Evolutionary conservation across 306 rosid species (phyloP).

Genomic region (Oemleria cerasiformis): DNA sequence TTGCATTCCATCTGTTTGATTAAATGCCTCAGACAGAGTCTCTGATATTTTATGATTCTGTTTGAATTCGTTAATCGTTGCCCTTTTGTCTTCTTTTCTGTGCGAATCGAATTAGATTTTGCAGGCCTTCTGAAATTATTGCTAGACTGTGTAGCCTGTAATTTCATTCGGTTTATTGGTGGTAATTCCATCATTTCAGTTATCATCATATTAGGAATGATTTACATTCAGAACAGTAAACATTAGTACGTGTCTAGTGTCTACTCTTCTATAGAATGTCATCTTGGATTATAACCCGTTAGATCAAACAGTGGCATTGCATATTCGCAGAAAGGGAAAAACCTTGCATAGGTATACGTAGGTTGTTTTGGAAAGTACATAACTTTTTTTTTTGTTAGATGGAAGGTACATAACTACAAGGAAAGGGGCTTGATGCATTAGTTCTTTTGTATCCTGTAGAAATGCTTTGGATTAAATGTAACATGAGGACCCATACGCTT

Average conservation of each 20-base stretch:
- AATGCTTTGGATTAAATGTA: no score
- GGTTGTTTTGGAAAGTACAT: neutral
- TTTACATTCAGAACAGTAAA: neutral
- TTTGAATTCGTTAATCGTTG: neutral
- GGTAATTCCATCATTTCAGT: neutral
- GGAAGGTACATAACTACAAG: neutral
- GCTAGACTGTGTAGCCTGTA: neutral
- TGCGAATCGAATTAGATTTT: neutral
- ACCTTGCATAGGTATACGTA: neutral
- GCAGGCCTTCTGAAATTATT: neutral
- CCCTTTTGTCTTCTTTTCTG: neutral
- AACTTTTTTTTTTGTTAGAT: neutral
- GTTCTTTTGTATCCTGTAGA: no score
- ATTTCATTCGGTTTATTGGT: neutral
- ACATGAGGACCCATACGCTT: no score
- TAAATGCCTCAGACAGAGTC: conserved; percentile 28
- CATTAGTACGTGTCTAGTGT: neutral
- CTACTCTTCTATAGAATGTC: neutral
- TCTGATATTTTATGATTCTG: neutral
- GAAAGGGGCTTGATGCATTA: neutral
- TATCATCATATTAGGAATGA: neutral
- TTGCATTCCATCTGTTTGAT: conserved; percentile 45
- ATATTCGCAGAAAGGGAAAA: neutral
- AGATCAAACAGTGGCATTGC: neutral
- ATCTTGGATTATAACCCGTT: neutral